Evolutionary conservation across 176 grass and related monocot genomes (phyloP).

Genomic region (Aegilops tauschii): DNA sequence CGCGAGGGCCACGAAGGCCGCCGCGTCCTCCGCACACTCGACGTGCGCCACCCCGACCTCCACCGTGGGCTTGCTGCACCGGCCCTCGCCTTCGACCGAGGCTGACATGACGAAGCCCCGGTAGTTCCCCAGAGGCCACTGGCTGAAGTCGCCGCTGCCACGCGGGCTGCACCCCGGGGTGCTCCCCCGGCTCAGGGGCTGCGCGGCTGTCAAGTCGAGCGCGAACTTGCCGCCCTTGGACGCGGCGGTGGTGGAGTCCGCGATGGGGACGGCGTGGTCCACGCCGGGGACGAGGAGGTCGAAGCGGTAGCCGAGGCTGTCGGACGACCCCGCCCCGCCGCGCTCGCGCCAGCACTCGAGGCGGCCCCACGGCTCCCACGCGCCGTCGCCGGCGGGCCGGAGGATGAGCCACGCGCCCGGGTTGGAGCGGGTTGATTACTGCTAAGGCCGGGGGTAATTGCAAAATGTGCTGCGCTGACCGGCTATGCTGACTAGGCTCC

Average conservation of each 20-base stretch:
- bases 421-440: conserved; percentile 49
- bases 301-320: conserved; percentile 85
- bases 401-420: conserved; percentile 96
- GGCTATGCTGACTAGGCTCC: too few species aligned
- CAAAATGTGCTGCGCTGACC: too few species aligned
- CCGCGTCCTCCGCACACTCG: conserved; percentile 85
- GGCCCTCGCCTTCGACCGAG: conserved; percentile 60
- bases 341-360: conserved; percentile 95
- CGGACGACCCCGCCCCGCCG: conserved; percentile 46
- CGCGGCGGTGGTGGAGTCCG: conserved; percentile 50
- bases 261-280: conserved; percentile 54
- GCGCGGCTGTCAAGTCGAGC: conserved; percentile 76
- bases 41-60: conserved; percentile 79
- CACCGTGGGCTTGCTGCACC: conserved; percentile 56
- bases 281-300: conserved; percentile 66
- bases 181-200: conserved; percentile 41
- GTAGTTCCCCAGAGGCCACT: conserved; percentile 66
- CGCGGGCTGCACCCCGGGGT: conserved; percentile 85
- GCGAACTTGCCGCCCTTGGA: conserved; percentile 85
- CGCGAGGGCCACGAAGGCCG: conserved; percentile 78
- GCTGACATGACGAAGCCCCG: conserved; percentile 89
- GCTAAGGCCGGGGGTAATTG: too few species aligned
- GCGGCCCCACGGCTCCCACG: conserved; percentile 95
- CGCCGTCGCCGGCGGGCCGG: conserved; percentile 61
- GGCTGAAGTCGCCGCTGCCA: conserved; percentile 74